Base-by-base conservation (phyloP, 2,329 filamentous ascomycete species). In the Neonectria magnoliae region DNA sequence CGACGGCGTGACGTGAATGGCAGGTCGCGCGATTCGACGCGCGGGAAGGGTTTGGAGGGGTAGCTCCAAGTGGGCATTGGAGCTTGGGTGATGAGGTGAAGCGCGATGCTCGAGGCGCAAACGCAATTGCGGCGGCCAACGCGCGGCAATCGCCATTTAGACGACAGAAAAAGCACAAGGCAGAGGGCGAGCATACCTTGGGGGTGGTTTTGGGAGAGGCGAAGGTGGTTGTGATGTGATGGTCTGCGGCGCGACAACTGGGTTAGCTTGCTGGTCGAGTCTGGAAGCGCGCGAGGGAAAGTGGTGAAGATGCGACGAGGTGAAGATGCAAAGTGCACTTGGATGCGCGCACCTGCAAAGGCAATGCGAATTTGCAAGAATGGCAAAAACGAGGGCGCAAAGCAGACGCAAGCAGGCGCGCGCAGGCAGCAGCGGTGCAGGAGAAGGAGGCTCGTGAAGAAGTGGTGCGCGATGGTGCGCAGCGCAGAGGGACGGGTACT, bases 401-500 rank as follows among this genome's bases (percentile, higher is more conserved):
- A 38, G 54, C 53, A 62, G 63, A 64, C 36, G 65, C 52, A 65
- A 68, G 55, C 31, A 45, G 58, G 42, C 60, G 66, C 25, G 51
- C 60, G 57, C 36, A 33, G 20, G 57, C 44, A 60, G 31, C 29
- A 61, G 66, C 65, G 48, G 66, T 66, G 61, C 71, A 72, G 71
- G 66, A 67, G 80, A 81, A 83, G 72, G 71, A 71, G 68, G 77
- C 80, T 79, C 77, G 68, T 76, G 74, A 79, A 73, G 74, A 69
- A 68, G 67, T 71, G 70, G 69, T 77, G 81, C 76, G 78, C 59
- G 54, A 62, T 66, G 60, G 56, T 64, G 62, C 58, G 64, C 55
- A 54, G 55, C 41, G 64, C 25, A 65, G 29, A 67, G 61, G 48
- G 45, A 68, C 27, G 72, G 72, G 85, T 87, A 88, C 86, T 88